These are phyloP conservation scores for Chlamydomonas sphaeroides DNA, from an alignment of 139 green algal genomes.

Conservation along the genomic window DNA sequence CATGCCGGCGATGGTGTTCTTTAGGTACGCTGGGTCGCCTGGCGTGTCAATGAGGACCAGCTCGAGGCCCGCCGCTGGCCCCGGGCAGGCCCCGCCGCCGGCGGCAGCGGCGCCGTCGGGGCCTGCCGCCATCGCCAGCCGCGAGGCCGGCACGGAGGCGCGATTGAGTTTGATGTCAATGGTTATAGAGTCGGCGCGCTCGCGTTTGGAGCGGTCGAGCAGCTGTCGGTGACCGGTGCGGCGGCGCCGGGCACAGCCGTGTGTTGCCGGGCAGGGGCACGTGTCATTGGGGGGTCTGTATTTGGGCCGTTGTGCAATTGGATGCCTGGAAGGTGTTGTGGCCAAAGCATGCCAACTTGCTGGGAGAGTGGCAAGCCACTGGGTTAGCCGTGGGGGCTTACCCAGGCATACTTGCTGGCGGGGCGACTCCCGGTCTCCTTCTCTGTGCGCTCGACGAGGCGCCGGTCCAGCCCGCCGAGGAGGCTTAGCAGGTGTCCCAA, in stretches of 20 bases:
- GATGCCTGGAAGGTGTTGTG: no score
- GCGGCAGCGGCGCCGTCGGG: neutral
- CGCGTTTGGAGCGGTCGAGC: conserved; percentile 85
- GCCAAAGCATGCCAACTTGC: no score
- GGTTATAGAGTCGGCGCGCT: conserved; percentile 81
- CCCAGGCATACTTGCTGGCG: conserved; percentile 84
- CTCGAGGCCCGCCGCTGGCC: conserved; percentile 44
- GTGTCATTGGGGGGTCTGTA: no score
- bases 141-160: no score
- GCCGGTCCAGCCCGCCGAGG: conserved; percentile 91
- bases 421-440: conserved; percentile 82
- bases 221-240: no score
- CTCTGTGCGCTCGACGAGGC: conserved; percentile 87
- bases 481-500: conserved; percentile 91
- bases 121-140: neutral
- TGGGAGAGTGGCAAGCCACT: no score
- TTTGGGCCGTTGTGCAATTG: no score
- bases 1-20: conserved; percentile 96
- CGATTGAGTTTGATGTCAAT: conserved; percentile 71
- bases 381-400: no score
- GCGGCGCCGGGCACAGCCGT: no score
- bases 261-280: no score
- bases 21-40: conserved; percentile 95
- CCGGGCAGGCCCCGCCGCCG: neutral
- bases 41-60: conserved; percentile 87